A percentile compares a stretch with the other conserved stretches of the same genome.
Conservation (phyloP, 164 flowering plant genomes). For the Dillenia turbinata region DNA sequence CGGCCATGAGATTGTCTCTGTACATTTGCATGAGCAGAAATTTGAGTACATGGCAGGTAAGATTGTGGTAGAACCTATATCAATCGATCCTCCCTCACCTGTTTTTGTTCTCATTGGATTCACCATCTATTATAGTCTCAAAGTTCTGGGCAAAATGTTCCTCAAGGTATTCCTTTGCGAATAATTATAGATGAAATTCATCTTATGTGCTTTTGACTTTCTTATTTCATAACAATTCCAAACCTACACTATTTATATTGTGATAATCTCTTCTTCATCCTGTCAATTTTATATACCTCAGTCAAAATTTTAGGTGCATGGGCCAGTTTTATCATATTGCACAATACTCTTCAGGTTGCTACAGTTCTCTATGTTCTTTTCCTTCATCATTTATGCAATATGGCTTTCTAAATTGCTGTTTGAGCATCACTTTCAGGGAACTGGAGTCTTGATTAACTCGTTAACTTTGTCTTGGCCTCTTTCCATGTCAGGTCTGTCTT, state of each 20-base stretch:
- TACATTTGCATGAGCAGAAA: conserved; percentile 64
- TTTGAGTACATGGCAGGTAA: conserved; percentile 55
- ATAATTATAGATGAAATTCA: not conserved
- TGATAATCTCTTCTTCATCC: too few relatives aligned
- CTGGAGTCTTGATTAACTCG: conserved; percentile 78
- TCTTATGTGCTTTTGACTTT: too few relatives aligned
- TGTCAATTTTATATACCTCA: too few relatives aligned
- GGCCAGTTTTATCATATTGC: conserved; percentile 35
- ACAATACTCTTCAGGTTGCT: conserved; percentile 77
- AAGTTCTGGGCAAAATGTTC: conserved; percentile 71
- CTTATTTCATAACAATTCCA: too few relatives aligned
- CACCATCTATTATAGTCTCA: conserved; percentile 53
- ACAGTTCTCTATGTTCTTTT: conserved; percentile 2
- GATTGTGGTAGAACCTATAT: conserved; percentile 96
- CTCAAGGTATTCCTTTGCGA: conserved; percentile 50
- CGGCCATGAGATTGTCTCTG: conserved; percentile 84
- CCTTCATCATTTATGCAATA: conserved; percentile 1
- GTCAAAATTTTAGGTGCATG: too few relatives aligned
- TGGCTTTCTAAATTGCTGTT: conserved; percentile 8
- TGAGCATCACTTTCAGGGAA: conserved; percentile 42
- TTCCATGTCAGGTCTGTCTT: conserved; percentile 63
- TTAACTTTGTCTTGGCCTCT: conserved; percentile 85
- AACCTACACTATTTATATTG: too few relatives aligned
- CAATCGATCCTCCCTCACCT: conserved; percentile 90
- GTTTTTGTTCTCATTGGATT: conserved; percentile 78